These are phyloP conservation scores for Rhizopogon roseolus DNA, from an alignment of 768 basidiomycete genomes.

Conservation along the genomic window DNA sequence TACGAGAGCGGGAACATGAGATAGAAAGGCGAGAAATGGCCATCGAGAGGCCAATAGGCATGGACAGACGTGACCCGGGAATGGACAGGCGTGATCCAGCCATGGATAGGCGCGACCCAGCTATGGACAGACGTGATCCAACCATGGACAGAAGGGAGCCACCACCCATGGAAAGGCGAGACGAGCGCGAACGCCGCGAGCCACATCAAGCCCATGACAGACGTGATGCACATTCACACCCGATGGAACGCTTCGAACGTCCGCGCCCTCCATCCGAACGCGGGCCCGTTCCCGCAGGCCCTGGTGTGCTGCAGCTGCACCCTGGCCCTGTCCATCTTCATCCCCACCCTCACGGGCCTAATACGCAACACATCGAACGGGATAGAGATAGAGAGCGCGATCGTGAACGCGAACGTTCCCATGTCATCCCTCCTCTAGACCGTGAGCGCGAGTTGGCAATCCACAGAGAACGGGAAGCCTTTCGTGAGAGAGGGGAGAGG, in stretches of 20 bases:
- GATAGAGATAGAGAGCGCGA: slow-evolving; percentile 24
- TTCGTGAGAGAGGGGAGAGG: slow-evolving; percentile 12
- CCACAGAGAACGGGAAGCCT: slow-evolving; percentile 21
- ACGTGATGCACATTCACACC: not conserved
- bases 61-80: not conserved
- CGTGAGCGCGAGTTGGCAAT: slow-evolving; percentile 19
- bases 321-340: slow-evolving; percentile 12
- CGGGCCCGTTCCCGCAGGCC: not conserved
- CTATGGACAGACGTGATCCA: not conserved
- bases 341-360: slow-evolving; percentile 14
- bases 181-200: not conserved
- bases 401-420: slow-evolving; percentile 24
- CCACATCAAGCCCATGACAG: not conserved
- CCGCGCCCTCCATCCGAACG: not conserved
- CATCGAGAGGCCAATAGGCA: not conserved
- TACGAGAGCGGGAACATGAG: not conserved
- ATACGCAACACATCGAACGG: slow-evolving; percentile 2
- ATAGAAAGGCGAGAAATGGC: not conserved
- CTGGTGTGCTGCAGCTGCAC: slow-evolving; percentile 12
- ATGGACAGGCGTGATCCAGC: not conserved
- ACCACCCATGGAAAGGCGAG: not conserved
- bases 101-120: not conserved
- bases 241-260: not conserved
- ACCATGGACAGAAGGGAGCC: not conserved
- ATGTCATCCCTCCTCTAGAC: slow-evolving; percentile 16